A percentile compares a stretch with the other conserved stretches of the same genome.
Conservation (phyloP, 2,329 filamentous ascomycete genomes). For the Grosmannia serpens region DNA sequence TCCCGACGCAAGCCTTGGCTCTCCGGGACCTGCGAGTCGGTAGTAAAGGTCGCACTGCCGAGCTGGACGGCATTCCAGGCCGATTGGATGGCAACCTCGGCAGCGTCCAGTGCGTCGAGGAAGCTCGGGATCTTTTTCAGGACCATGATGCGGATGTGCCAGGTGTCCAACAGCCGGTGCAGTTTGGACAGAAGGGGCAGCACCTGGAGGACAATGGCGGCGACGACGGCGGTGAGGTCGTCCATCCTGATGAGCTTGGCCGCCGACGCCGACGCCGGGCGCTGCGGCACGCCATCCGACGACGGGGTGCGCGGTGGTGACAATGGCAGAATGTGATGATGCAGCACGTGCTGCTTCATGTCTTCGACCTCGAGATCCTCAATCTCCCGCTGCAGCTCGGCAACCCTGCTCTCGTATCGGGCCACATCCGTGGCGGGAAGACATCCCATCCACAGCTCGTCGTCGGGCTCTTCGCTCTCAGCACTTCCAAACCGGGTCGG, state of each 20-base stretch:
- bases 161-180: conserved; percentile 59
- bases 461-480: conserved; percentile 10
- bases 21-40: conserved; percentile 6
- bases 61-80: conserved; percentile 51
- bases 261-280: conserved; percentile 27
- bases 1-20: conserved; percentile 22
- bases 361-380: conserved; percentile 68
- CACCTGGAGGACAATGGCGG: conserved; percentile 80
- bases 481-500: neutral
- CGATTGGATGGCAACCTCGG: conserved; percentile 50
- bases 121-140: conserved; percentile 62
- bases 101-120: conserved; percentile 52
- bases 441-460: conserved; percentile 53
- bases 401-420: conserved; percentile 60
- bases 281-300: conserved; percentile 13
- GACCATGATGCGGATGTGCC: conserved; percentile 66
- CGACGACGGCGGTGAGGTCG: conserved; percentile 82
- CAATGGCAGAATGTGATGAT: conserved; percentile 59
- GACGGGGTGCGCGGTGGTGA: conserved; percentile 37
- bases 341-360: conserved; percentile 77
- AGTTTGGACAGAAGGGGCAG: conserved; percentile 71
- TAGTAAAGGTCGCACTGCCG: conserved; percentile 4
- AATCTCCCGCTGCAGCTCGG: conserved; percentile 60
- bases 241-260: conserved; percentile 61
- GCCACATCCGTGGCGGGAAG: conserved; percentile 53